Evolutionary conservation across 148 eudicot genomes (phyloP).

Genomic region (Pouteria glomerata): DNA sequence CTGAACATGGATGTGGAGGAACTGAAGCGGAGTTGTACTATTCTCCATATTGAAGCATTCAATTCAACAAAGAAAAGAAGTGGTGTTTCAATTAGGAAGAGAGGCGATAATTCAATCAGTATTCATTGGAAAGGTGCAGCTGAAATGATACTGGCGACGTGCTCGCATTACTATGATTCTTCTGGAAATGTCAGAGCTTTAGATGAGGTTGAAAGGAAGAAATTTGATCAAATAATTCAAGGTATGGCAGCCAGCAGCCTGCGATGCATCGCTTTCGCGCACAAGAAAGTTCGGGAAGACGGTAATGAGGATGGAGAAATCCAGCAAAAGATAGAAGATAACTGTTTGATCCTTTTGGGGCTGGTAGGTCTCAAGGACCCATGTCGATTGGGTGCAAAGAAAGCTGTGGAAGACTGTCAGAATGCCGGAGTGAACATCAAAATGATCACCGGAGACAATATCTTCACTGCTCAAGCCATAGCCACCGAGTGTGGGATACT

Average conservation of each 20-base stretch:
- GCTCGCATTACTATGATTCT: constrained; percentile 13
- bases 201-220: constrained; percentile 2
- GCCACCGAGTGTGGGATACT: constrained; percentile 27
- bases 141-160: constrained; percentile 19
- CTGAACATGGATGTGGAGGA: constrained; percentile 13
- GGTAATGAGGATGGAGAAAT: not conserved
- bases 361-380: constrained; percentile 16
- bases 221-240: constrained; percentile 12
- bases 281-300: constrained; percentile 4
- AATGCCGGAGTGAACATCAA: constrained; percentile 8
- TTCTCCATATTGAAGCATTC: constrained; percentile 14
- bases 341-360: constrained; percentile 15
- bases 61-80: constrained; percentile 18
- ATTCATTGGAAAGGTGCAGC: constrained; percentile 22
- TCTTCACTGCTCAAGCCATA: constrained; percentile 15
- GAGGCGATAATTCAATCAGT: not conserved
- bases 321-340: not conserved
- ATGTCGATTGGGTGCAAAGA: not conserved
- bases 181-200: constrained; percentile 3
- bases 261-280: constrained; percentile 22
- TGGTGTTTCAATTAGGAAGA: constrained; percentile 12
- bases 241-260: constrained; percentile 22
- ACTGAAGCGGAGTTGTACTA: not conserved
- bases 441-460: constrained; percentile 20
- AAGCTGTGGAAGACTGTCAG: constrained; percentile 13